phyloP scores from a whole-genome alignment of 805 yeast genomes.

The Sugiyamaella marilandica region DNA sequence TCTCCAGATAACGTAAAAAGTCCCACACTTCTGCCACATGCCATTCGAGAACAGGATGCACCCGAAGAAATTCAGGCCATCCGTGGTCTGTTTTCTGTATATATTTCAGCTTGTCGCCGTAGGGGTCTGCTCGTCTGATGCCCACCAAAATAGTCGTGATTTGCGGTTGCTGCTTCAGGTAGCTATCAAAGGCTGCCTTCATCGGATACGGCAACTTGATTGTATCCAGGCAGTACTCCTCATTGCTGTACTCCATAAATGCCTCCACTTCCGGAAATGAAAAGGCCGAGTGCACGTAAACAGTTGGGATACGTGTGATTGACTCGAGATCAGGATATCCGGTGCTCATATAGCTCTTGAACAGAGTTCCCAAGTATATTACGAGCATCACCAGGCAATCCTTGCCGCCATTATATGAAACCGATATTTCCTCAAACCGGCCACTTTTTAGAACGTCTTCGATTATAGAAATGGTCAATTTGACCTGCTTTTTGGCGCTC shows the following conservation, averaged over 20 bases:
- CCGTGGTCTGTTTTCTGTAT: conserved; percentile 78
- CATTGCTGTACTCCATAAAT: conserved; percentile 56
- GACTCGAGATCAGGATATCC: conserved; percentile 7
- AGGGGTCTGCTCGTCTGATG: conserved; percentile 83
- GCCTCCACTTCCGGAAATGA: conserved; percentile 66
- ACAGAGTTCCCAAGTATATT: conserved; percentile 56
- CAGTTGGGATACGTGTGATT: conserved; percentile 44
- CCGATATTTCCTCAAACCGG: conserved; percentile 39
- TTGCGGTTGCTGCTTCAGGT: conserved; percentile 46
- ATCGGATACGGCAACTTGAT: conserved; percentile 40
- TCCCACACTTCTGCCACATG: conserved; percentile 75
- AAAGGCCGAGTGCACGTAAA: conserved; percentile 69
- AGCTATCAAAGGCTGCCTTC: conserved; percentile 65
- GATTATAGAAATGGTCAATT: conserved; percentile 25
- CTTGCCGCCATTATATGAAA: conserved; percentile 94
- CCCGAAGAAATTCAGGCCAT: conserved; percentile 83
- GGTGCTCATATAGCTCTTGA: conserved; percentile 19
- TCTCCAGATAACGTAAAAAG: conserved; percentile 55
- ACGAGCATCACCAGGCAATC: conserved; percentile 89
- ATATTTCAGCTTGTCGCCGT: conserved; percentile 51
- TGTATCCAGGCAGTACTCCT: conserved; percentile 50
- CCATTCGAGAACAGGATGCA: conserved; percentile 92
- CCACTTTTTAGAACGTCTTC: conserved; percentile 25
- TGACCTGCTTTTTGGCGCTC: conserved; percentile 24
- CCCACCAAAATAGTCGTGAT: conserved; percentile 83